A percentile compares a stretch with the other conserved stretches of the same genome.
Evolutionary conservation across 495 filamentous ascomycete genomes (phyloP).

Genomic region (Xylaria venustula): DNA sequence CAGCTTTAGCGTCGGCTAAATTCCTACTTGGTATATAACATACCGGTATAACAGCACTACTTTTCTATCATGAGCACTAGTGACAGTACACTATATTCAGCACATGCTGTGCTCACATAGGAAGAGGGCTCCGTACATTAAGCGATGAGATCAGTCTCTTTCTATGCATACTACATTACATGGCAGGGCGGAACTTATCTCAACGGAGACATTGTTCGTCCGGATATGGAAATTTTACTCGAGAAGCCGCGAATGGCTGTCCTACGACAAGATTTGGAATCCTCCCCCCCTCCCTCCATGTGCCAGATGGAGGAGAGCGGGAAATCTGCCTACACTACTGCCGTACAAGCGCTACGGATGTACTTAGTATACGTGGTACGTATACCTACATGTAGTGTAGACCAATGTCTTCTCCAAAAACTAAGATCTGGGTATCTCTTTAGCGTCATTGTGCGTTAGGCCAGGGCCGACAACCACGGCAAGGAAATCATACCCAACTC

Average conservation of each 20-base stretch:
- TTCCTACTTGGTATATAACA: background rate
- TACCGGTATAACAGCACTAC: background rate
- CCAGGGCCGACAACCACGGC: background rate
- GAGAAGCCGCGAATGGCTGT: background rate
- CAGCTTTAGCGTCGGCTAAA: background rate
- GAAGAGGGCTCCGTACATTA: background rate
- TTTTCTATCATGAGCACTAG: too few species aligned
- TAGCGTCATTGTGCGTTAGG: slow-evolving; percentile 7
- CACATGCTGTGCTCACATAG: background rate
- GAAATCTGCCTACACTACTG: slow-evolving; percentile 9
- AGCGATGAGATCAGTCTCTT: slow-evolving; percentile 1
- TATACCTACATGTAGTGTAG: too few species aligned
- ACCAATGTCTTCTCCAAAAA: background rate
- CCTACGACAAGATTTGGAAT: slow-evolving; percentile 13
- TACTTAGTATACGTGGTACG: too few species aligned
- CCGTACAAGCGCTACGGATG: background rate
- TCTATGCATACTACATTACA: background rate
- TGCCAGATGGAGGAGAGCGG: background rate
- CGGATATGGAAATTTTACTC: slow-evolving; percentile 13
- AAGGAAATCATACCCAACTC: background rate
- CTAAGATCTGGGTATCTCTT: background rate
- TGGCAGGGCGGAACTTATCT: background rate
- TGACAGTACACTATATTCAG: too few species aligned
- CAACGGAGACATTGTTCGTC: background rate
- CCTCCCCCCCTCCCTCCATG: background rate